Conservation (phyloP, 2,329 filamentous ascomycete genomes). For the Zymoseptoria pseudotritici region DNA sequence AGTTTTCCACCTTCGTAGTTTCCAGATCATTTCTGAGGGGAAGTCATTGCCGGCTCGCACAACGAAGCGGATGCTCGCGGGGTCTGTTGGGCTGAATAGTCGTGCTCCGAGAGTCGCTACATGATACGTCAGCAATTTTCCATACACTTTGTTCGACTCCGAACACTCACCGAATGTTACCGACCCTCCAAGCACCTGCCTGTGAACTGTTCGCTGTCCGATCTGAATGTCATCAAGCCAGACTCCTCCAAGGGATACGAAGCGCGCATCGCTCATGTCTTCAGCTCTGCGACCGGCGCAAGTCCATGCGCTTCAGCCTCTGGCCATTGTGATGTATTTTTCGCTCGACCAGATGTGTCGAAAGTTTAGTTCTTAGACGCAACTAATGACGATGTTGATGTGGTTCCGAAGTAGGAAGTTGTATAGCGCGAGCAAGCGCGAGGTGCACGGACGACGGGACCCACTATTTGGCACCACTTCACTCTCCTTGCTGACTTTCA, state of each 20-base stretch:
- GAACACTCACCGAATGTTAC: constrained; percentile 14
- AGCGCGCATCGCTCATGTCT: not conserved
- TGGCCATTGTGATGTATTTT: not conserved
- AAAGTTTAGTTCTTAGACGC: no score
- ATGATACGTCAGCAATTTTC: constrained; percentile 1
- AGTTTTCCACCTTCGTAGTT: constrained; percentile 17
- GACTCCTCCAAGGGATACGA: constrained; percentile 20
- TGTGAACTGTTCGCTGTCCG: constrained; percentile 3
- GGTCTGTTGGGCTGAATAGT: constrained; percentile 7
- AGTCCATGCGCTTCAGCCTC: not conserved
- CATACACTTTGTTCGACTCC: not conserved
- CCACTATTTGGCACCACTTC: not conserved
- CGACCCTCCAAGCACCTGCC: constrained; percentile 20
- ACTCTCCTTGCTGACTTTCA: not conserved
- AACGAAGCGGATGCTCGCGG: constrained; percentile 14
- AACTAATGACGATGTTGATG: not conserved
- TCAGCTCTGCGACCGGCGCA: not conserved
- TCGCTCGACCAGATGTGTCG: not conserved
- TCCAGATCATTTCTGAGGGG: constrained; percentile 9
- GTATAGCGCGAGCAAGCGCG: not conserved
- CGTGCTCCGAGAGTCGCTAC: constrained; percentile 22
- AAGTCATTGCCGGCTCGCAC: constrained; percentile 20
- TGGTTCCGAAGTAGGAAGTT: not conserved
- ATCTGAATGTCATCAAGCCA: constrained; percentile 25
- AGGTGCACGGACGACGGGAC: not conserved